Base-by-base conservation (phyloP, 2,329 filamentous ascomycete genomes). In the Talaromyces rugulosus region DNA sequence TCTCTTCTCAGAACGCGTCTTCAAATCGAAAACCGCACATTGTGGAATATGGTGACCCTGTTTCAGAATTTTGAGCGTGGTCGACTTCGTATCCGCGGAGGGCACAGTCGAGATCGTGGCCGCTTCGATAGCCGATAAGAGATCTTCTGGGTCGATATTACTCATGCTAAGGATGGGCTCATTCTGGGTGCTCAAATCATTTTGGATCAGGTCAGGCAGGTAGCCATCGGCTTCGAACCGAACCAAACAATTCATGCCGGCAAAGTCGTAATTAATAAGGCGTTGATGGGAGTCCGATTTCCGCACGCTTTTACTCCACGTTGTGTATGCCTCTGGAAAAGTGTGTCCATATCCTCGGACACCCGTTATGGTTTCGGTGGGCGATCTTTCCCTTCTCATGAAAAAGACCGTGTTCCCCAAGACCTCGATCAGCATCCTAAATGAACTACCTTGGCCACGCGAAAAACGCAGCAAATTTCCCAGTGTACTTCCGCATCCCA, bases 301-400 rank as follows among this genome's bases (percentile, higher is more conserved):
- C 53, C 77, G 79, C 0, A 86, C 82, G 0, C 79, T 79, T 0
- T 66, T 11, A 9, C 83, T 82, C 87, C 87, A 90, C 0, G 79
- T 84, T 0, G 89, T 91, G 67, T 89, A 87, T 0, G 79, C 78
- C 55, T 89, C 85, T 0, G 85, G 86, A 65, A 91, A 91, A 0
- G 84, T 81, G 66, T 90, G 87, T 0, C 88, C 87, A 66, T 80
- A 89, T 0, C 88, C 89, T 16, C 67, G 66, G 0, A 90, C 74
- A n/a, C 78, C 78, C 0, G 74, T 66, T 5, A 90, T 85, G 0
- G 78, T 69, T 65, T 88, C 85, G 0, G 71, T 82, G 0, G 87
- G 85, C 0, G 83, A 81, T 52, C 84, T 86, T 67, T 89, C 87
- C 27, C 83, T 80, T 0, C 88, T 83, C 12, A 87, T 71, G 56